phyloP scores from a whole-genome alignment of 257 asterid genomes.

The Nyctanthes arbortristis region DNA sequence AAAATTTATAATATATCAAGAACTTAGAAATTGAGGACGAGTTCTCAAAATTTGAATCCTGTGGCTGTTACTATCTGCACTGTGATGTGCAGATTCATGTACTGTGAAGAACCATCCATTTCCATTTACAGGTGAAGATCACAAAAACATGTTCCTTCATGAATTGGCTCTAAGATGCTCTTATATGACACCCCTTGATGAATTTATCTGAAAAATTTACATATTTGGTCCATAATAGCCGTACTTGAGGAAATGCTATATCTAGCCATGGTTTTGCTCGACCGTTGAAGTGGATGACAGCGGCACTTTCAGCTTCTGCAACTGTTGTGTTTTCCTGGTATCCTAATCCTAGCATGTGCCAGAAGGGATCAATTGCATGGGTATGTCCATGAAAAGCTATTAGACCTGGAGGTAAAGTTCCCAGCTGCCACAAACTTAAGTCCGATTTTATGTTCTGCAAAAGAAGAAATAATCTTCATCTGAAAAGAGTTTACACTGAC shows the following conservation, averaged over 20 bases:
- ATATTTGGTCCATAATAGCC: constrained; percentile 80
- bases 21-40: constrained; percentile 38
- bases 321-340: constrained; percentile 82
- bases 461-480: constrained; percentile 8
- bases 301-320: constrained; percentile 73
- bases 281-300: constrained; percentile 87
- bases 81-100: constrained; percentile 26
- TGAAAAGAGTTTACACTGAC: background rate
- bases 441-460: constrained; percentile 89
- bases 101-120: constrained; percentile 36
- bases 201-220: constrained; percentile 72
- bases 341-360: constrained; percentile 98
- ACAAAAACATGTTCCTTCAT: constrained; percentile 18
- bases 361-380: constrained; percentile 67
- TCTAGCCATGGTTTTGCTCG: constrained; percentile 99
- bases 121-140: constrained; percentile 43
- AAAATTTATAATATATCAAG: constrained; percentile 25
- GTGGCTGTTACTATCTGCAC: constrained; percentile 30
- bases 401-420: constrained; percentile 92
- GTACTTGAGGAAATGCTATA: constrained; percentile 86
- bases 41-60: constrained; percentile 44
- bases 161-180: constrained; percentile 51
- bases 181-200: constrained; percentile 77
- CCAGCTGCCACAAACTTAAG: constrained; percentile 95
- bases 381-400: constrained; percentile 90